Evolutionary conservation across 2,329 filamentous ascomycete genomes (phyloP), one percentile per base, ranked within the genome.

Genomic region (Colletotrichum lindemuthianum): DNA sequence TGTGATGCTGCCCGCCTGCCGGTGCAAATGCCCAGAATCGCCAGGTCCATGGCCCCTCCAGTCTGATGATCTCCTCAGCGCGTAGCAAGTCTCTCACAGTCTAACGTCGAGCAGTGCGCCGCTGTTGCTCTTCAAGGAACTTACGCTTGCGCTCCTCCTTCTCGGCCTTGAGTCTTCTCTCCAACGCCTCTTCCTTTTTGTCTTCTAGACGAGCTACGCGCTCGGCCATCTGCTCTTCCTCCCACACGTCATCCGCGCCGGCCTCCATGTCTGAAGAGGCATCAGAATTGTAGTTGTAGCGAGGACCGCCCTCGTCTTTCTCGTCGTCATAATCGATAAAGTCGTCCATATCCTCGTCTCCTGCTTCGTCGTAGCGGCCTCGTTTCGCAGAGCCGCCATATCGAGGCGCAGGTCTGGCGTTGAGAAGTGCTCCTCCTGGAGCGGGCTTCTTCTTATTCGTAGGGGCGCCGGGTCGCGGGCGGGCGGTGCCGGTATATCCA

Each of bases 191-290:
- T 64, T 90, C 88, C 69, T 86, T 80, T 15, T 85, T 80, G 70
- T 94, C 92, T 73, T 94, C 92, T 50, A 84, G 83, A 48, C 85
- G 86, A 32, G 90, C 92, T 59, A 84, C 81, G 36, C 79, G 76
- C 65, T 89, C 84, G 2, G 91, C 90, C 53, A 79, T 73, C 50
- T 82, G 79, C 74, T 95, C 92, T 74, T 95, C 92, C 40, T 84
- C 79, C 66, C 93, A 90, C 56, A 94, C 86, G 69, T 93, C 91
- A 65, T 89, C 89, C 41, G 90, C 74, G 39, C 90, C 90, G 2
- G 90, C 92, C 74, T 93, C 91, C 90, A 93, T 93, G 70, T 92
- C 91, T 6, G 90, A 92, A 6, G 89, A 91, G 6, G 74, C 87
- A 59, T 90, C 90, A 1, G 87, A 89, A 3, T 81, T 84, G 68